Evolutionary conservation across 192 early-diverging fungal genomes (phyloP), one percentile per base, ranked within the genome.

Genomic region (Chytriomyces sp.): DNA sequence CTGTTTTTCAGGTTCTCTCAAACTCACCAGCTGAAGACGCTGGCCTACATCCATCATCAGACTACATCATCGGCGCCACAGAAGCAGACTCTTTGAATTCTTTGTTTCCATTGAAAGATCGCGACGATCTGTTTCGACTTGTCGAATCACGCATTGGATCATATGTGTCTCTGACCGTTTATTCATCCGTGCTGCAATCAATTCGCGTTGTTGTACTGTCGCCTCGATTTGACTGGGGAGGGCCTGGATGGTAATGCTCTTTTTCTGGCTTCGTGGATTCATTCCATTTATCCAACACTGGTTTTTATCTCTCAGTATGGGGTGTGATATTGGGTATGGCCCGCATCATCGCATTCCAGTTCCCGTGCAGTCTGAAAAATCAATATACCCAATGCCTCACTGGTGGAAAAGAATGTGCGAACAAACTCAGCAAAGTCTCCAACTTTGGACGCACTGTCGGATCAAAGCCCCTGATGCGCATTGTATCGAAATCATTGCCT

Each of bases 11-110:
- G 67, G 67, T 68, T 8, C 57, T 61, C 9, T 26, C 66, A 24
- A 77, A 69, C 26, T 61, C 76, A n/a, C 76, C 76, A 5, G 76
- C 76, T n/a, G 65, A 77, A 35, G 48, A 77, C 28, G 76, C 76
- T 1, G 76, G 67, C 3, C 46, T 77, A 16, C 46, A 59, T 24
- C 76, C 76, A 7, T 26, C 18, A 6, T 61, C 76, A 35, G 76
- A 77, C 76, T 77, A 77, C 60, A 77, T 77, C 61, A 45, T 69
- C 10, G 76, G 28, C 23, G 5, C 69, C 20, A 26, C 64, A 10
- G n/a, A 43, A 18, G 20, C 8, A 16, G 20, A 60, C 23, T 44
- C 18, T 44, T n/a, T 7, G 13, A 20, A 16, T 16, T n/a, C 71
- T 0, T 11, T 10, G 7, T 7, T 20, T 9, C 43, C 28, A 3